Percentiles rank a stretch among this genome's conserved stretches.
Evolutionary conservation across 2,329 filamentous ascomycete species (phyloP).

Genomic region (Fusarium chuoi): DNA sequence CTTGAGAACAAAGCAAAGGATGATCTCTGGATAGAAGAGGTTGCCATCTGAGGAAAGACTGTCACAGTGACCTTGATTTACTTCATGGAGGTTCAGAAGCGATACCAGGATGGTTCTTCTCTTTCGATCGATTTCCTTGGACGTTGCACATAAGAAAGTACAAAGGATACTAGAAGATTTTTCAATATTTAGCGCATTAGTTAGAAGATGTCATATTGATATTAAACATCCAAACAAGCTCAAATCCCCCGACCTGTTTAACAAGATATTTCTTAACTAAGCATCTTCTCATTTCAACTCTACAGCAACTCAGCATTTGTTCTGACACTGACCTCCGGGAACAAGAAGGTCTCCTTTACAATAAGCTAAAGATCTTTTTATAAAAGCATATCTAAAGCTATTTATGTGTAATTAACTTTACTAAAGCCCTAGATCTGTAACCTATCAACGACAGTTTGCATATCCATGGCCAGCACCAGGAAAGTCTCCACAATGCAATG

Average conservation of each 20-base stretch:
- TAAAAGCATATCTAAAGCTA: too few species aligned
- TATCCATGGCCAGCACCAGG: background rate
- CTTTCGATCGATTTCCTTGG: background rate
- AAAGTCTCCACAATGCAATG: background rate
- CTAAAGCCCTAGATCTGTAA: background rate
- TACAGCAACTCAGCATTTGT: background rate
- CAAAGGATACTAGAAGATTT: background rate
- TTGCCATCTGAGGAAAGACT: background rate
- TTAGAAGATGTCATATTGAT: background rate
- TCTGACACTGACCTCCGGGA: background rate
- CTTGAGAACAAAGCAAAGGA: background rate
- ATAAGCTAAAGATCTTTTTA: too few species aligned
- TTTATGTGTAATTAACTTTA: too few species aligned
- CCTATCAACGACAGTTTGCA: background rate
- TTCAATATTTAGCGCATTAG: background rate
- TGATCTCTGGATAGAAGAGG: background rate
- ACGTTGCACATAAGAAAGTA: too few species aligned
- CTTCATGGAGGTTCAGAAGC: background rate
- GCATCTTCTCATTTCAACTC: constrained; percentile 9
- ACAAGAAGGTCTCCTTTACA: too few species aligned
- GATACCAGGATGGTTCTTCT: too few species aligned
- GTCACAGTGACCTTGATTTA: background rate
- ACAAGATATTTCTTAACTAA: constrained; percentile 1
- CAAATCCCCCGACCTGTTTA: too few species aligned
- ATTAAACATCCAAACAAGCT: background rate